Conservation (phyloP, 108 stramenopile genomes). For the Nannochloropsis oceanica region DNA sequence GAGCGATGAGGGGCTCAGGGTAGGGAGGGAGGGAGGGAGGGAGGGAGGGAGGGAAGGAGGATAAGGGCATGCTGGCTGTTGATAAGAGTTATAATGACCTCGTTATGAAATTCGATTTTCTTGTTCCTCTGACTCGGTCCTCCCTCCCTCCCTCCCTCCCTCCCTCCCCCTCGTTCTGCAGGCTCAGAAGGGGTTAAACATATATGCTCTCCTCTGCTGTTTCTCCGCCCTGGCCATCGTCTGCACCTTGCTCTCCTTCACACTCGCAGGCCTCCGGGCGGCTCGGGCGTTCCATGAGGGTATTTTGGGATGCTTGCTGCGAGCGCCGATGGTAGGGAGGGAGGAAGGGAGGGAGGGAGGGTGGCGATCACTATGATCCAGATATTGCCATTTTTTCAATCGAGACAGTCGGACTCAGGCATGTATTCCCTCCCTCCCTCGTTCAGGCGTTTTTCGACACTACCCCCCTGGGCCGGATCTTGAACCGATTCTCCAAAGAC, state of each 20-base stretch:
- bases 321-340: not conserved
- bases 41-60: not conserved
- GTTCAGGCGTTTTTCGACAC: constrained; percentile 57
- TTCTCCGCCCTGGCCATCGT: constrained; percentile 41
- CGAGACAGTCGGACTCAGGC: not conserved
- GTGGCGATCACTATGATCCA: not conserved
- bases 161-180: not conserved
- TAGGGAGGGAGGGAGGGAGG: constrained; percentile 7
- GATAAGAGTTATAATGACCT: no score
- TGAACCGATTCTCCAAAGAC: constrained; percentile 61
- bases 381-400: not conserved
- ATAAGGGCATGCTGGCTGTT: no score
- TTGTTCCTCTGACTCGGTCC: no score
- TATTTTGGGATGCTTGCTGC: not conserved
- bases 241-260: constrained; percentile 39
- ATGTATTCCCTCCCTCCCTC: not conserved
- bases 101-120: no score
- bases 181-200: constrained; percentile 20
- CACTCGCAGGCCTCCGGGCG: constrained; percentile 1
- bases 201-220: constrained; percentile 56
- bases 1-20: constrained; percentile 8
- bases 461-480: constrained; percentile 46
- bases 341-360: not conserved
- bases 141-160: not conserved
- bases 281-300: not conserved